A percentile compares a stretch with the other conserved stretches of the same genome.
Conservation (phyloP, 257 asterid genomes). For the Euphrasia confusa region DNA sequence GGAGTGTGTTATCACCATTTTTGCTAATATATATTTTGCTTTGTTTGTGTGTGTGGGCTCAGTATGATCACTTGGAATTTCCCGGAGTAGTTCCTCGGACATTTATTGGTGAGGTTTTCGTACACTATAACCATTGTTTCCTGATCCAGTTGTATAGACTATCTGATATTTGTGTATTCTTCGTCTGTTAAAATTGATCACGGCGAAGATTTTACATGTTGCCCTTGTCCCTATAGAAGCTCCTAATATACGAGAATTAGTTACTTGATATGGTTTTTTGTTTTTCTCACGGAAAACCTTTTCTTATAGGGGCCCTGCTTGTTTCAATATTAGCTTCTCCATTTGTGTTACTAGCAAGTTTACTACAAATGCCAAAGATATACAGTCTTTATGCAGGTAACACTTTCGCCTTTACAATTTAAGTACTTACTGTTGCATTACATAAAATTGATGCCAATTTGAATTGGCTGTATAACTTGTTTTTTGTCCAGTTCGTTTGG, state of each 20-base stretch:
- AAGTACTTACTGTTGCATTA: not conserved
- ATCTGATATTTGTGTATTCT: not conserved
- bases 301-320: slow-evolving; percentile 59
- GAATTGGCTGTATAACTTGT: slow-evolving; percentile 5
- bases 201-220: not conserved
- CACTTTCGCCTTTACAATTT: slow-evolving; percentile 10
- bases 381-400: slow-evolving; percentile 74
- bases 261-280: slow-evolving; percentile 6
- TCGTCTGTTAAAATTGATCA: slow-evolving; percentile 10
- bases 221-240: not conserved
- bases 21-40: slow-evolving; percentile 8
- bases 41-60: slow-evolving; percentile 19
- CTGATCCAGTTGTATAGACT: not conserved
- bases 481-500: slow-evolving; percentile 64
- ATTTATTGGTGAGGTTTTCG: slow-evolving; percentile 56
- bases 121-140: not conserved
- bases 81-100: slow-evolving; percentile 99
- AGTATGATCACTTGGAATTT: slow-evolving; percentile 97
- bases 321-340: slow-evolving; percentile 83
- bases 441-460: slow-evolving; percentile 8
- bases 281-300: slow-evolving; percentile 3
- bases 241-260: slow-evolving; percentile 4
- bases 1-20: not conserved
- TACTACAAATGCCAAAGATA: slow-evolving; percentile 71
- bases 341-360: slow-evolving; percentile 44